Percentiles rank a stretch among this genome's conserved stretches.
phyloP scores from a whole-genome alignment of 1,284 basidiomycete genomes.

The Ustilago trichophora region DNA sequence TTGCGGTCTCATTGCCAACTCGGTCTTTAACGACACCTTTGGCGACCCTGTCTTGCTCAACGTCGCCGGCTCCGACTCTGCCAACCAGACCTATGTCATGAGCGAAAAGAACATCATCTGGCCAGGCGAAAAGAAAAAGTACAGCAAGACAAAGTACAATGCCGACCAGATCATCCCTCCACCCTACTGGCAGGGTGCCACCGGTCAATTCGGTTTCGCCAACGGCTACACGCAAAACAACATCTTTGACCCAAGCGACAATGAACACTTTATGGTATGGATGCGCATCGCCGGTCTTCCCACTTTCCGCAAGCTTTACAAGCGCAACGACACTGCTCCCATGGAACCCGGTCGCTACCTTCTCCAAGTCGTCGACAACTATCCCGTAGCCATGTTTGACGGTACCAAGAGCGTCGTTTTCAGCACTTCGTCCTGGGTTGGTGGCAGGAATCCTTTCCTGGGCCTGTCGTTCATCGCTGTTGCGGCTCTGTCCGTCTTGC shows the following conservation, averaged over 20 bases:
- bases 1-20: constrained; percentile 97
- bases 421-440: constrained; percentile 96
- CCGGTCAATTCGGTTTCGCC: constrained; percentile 71
- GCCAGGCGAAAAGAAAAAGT: constrained; percentile 92
- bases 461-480: constrained; percentile 96
- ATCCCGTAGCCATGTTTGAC: constrained; percentile 87
- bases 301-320: constrained; percentile 94
- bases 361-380: constrained; percentile 85
- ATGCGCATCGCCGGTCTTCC: constrained; percentile 97
- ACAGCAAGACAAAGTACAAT: constrained; percentile 68
- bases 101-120: constrained; percentile 86
- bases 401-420: constrained; percentile 97
- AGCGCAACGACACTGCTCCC: constrained; percentile 81
- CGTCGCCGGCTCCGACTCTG: constrained; percentile 69
- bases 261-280: constrained; percentile 99
- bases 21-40: constrained; percentile 95
- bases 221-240: constrained; percentile 75
- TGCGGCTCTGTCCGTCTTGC: constrained; percentile 83
- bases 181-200: constrained; percentile 77
- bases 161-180: constrained; percentile 82
- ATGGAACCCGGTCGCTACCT: constrained; percentile 81
- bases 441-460: constrained; percentile 95
- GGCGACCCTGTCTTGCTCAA: constrained; percentile 74
- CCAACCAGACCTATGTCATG: constrained; percentile 74
- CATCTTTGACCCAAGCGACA: constrained; percentile 78